phyloP scores from a whole-genome alignment of 495 filamentous ascomycete species.

The Terfezia claveryi region DNA sequence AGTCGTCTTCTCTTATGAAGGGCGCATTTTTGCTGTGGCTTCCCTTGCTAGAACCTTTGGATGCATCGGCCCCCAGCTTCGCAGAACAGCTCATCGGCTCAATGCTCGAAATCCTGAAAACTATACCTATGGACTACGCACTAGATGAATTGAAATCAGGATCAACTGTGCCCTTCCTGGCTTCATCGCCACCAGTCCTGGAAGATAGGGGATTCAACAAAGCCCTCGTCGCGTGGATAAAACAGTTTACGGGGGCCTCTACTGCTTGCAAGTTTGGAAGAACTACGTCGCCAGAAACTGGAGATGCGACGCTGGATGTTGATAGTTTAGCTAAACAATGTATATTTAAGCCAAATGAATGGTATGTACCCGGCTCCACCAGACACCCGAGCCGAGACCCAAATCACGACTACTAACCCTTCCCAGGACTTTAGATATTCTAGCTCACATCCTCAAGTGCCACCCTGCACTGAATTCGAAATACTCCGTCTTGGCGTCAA shows the following conservation, averaged over 20 bases:
- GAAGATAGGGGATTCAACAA: slow-evolving; percentile 7
- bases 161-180: neutral
- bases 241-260: slow-evolving; percentile 7
- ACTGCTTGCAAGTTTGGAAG: neutral
- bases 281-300: neutral
- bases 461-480: slow-evolving; percentile 6
- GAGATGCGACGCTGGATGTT: slow-evolving; percentile 1
- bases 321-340: slow-evolving; percentile 10
- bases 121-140: neutral
- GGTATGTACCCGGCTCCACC: slow-evolving; percentile 2
- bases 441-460: slow-evolving; percentile 9
- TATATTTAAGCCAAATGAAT: slow-evolving; percentile 11
- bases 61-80: slow-evolving; percentile 7
- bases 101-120: slow-evolving; percentile 12
- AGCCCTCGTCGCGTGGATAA: slow-evolving; percentile 10
- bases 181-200: neutral
- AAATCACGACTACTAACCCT: neutral
- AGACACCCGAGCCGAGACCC: neutral
- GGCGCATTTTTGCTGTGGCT: slow-evolving; percentile 16
- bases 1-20: slow-evolving; percentile 6
- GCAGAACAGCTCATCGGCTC: slow-evolving; percentile 7
- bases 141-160: neutral
- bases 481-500: slow-evolving; percentile 8
- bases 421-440: slow-evolving; percentile 12
- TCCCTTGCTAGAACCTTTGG: slow-evolving; percentile 10